phyloP scores from a whole-genome alignment of 2,329 filamentous ascomycete species.

The Aspergillus sp. region DNA sequence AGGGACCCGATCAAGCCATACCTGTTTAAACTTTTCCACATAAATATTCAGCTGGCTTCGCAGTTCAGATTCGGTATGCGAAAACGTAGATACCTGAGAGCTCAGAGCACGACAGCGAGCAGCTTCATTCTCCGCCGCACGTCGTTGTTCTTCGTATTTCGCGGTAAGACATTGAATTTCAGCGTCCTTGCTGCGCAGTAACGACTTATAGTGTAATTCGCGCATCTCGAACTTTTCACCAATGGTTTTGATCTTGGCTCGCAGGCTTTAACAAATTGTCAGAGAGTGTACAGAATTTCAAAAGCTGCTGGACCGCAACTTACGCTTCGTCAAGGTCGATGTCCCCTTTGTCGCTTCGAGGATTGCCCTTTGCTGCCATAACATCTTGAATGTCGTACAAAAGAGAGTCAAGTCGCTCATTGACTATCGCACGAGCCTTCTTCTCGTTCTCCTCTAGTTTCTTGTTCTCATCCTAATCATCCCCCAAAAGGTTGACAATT shows the following conservation, averaged over 20 bases:
- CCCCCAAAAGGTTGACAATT: slow-evolving; percentile 6
- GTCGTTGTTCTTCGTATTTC: slow-evolving; percentile 85
- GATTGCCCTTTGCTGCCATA: slow-evolving; percentile 81
- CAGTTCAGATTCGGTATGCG: slow-evolving; percentile 91
- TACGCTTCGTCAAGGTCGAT: slow-evolving; percentile 89
- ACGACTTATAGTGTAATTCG: slow-evolving; percentile 88
- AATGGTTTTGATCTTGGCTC: slow-evolving; percentile 84
- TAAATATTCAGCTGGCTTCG: slow-evolving; percentile 96
- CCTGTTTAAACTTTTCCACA: slow-evolving; percentile 99
- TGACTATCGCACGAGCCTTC: slow-evolving; percentile 76
- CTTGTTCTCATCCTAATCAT: slow-evolving; percentile 84
- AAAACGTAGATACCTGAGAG: slow-evolving; percentile 89
- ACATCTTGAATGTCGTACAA: slow-evolving; percentile 84
- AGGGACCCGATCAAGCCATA: slow-evolving; percentile 49
- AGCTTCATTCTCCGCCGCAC: slow-evolving; percentile 78
- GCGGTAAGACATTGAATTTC: slow-evolving; percentile 92
- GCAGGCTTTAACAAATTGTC: slow-evolving; percentile 43
- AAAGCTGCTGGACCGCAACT: slow-evolving; percentile 33
- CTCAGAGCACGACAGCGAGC: slow-evolving; percentile 81
- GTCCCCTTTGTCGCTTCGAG: slow-evolving; percentile 76
- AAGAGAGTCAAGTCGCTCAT: slow-evolving; percentile 78
- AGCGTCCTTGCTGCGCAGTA: slow-evolving; percentile 90
- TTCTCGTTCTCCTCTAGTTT: slow-evolving; percentile 84
- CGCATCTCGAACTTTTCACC: slow-evolving; percentile 96
- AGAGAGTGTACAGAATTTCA: slow-evolving; percentile 12